These are phyloP conservation scores for Yarrowia keelungensis DNA, from an alignment of 805 yeast species.

Conservation along the genomic window DNA sequence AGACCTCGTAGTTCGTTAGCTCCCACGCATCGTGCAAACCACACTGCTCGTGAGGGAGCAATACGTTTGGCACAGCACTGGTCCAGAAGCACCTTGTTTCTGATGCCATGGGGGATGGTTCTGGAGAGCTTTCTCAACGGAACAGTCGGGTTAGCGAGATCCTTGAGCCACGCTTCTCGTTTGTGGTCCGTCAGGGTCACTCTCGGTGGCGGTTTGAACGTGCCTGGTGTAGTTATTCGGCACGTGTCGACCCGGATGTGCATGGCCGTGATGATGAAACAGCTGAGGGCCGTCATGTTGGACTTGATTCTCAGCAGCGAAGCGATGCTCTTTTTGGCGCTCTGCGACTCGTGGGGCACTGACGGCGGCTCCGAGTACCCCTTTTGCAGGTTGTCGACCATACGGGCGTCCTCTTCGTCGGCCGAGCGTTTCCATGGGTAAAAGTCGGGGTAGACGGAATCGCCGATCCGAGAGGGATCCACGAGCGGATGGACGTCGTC, in stretches of 20 bases:
- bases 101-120: slow-evolving; percentile 88
- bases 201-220: slow-evolving; percentile 83
- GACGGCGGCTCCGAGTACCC: slow-evolving; percentile 72
- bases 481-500: slow-evolving; percentile 50
- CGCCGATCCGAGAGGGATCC: slow-evolving; percentile 40
- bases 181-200: slow-evolving; percentile 89
- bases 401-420: slow-evolving; percentile 59
- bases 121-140: slow-evolving; percentile 73
- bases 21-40: slow-evolving; percentile 90
- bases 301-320: slow-evolving; percentile 52
- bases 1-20: slow-evolving; percentile 73
- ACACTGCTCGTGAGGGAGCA: slow-evolving; percentile 82
- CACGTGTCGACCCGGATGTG: slow-evolving; percentile 57
- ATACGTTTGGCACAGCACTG: slow-evolving; percentile 70
- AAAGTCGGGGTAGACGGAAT: slow-evolving; percentile 67
- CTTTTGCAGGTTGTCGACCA: slow-evolving; percentile 65
- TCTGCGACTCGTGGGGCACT: slow-evolving; percentile 69
- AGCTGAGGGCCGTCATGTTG: slow-evolving; percentile 58
- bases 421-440: slow-evolving; percentile 68
- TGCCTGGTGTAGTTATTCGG: slow-evolving; percentile 57
- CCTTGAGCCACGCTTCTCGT: slow-evolving; percentile 83
- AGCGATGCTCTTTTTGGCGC: slow-evolving; percentile 66
- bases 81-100: slow-evolving; percentile 75
- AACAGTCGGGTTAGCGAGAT: slow-evolving; percentile 69
- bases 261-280: slow-evolving; percentile 58